These are phyloP conservation scores for Pezicula rhizophila DNA, from an alignment of 2,329 filamentous ascomycete species.

Conservation along the genomic window DNA sequence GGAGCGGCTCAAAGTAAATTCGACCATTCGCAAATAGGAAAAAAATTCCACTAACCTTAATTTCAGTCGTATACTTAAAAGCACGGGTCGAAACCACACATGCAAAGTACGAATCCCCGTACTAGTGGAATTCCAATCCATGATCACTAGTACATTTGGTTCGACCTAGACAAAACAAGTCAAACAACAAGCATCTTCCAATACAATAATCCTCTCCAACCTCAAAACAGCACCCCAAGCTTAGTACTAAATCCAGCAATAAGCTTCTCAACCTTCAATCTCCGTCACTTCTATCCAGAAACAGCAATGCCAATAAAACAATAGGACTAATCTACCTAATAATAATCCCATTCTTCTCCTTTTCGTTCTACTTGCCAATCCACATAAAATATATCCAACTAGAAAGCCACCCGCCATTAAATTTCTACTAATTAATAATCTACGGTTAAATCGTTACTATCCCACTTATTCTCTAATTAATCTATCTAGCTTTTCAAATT, in stretches of 20 bases:
- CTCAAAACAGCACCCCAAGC: conserved; percentile 44
- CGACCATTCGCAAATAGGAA: not conserved
- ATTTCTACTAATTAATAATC: conserved; percentile 50
- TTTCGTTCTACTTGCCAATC: conserved; percentile 58
- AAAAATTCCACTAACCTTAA: not conserved
- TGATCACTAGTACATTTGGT: conserved; percentile 5
- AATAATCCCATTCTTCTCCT: conserved; percentile 62
- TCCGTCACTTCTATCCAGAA: conserved; percentile 52
- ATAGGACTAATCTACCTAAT: conserved; percentile 63
- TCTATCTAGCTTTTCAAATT: conserved; percentile 55
- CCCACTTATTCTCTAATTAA: conserved; percentile 54
- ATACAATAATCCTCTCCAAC: conserved; percentile 31
- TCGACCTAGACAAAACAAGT: conserved; percentile 28
- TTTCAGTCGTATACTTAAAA: conserved; percentile 42
- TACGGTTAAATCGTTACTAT: conserved; percentile 54
- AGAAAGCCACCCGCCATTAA: conserved; percentile 49
- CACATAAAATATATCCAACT: conserved; percentile 53
- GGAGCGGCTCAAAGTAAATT: conserved; percentile 41
- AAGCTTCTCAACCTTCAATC: conserved; percentile 48
- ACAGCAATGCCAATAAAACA: conserved; percentile 47
- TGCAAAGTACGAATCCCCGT: conserved; percentile 42
- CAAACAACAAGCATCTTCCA: conserved; percentile 20
- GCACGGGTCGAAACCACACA: conserved; percentile 50
- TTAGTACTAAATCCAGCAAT: conserved; percentile 49
- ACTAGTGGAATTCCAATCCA: conserved; percentile 6